phyloP scores from a whole-genome alignment of 768 basidiomycete species.

The Kondoa malvinella region DNA sequence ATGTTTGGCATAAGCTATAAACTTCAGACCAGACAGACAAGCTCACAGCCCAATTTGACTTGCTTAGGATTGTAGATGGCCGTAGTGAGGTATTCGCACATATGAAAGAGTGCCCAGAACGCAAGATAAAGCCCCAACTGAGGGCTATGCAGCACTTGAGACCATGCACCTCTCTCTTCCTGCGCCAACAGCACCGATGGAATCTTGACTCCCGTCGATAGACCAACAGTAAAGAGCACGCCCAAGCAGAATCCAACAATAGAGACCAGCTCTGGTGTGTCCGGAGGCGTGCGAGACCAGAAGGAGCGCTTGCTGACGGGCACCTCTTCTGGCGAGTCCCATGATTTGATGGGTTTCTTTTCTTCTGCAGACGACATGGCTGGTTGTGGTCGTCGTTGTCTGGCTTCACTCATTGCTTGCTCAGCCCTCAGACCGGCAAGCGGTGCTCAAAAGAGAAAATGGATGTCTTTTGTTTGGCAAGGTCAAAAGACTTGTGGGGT shows the following conservation, averaged over 20 bases:
- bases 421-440: background rate
- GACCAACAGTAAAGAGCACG: constrained; percentile 46
- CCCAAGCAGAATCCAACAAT: constrained; percentile 75
- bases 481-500: too few species aligned
- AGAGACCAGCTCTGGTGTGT: constrained; percentile 58
- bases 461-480: background rate
- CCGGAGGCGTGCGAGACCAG: constrained; percentile 1
- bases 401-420: background rate
- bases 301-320: background rate
- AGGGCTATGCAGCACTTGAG: constrained; percentile 39
- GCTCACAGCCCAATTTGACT: constrained; percentile 80
- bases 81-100: constrained; percentile 85
- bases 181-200: background rate
- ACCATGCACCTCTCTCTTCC: background rate
- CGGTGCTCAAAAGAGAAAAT: background rate
- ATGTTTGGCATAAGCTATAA: background rate
- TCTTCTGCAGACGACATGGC: background rate
- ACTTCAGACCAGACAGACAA: background rate
- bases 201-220: constrained; percentile 35
- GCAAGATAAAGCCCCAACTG: constrained; percentile 70
- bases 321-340: background rate
- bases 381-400: background rate
- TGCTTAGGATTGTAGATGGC: constrained; percentile 90
- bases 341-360: background rate
- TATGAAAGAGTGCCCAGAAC: constrained; percentile 74